These are phyloP conservation scores for Vanderwaltozyma yarrowii DNA, from an alignment of 805 yeast species.

Conservation along the genomic window DNA sequence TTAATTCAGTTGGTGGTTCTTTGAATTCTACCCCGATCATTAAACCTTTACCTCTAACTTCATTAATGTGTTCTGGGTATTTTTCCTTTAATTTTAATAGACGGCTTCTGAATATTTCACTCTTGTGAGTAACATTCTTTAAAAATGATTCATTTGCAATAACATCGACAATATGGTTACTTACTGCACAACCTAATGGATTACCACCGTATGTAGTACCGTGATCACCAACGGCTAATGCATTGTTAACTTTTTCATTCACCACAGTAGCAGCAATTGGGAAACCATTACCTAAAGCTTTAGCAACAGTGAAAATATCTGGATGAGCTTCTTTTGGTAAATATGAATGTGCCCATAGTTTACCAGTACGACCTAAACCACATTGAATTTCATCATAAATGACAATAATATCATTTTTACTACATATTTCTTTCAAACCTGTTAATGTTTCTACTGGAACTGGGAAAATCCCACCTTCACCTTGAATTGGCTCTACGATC, in stretches of 20 bases:
- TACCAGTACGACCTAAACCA: slow-evolving; percentile 90
- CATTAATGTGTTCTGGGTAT: slow-evolving; percentile 51
- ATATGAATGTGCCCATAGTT: slow-evolving; percentile 82
- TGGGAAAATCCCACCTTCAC: slow-evolving; percentile 89
- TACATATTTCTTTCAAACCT: slow-evolving; percentile 57
- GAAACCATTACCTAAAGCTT: slow-evolving; percentile 93
- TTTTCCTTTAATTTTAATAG: slow-evolving; percentile 41
- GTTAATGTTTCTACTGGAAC: slow-evolving; percentile 53
- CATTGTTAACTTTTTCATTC: slow-evolving; percentile 63
- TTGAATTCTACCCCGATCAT: slow-evolving; percentile 74
- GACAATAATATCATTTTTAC: slow-evolving; percentile 57
- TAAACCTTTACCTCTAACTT: slow-evolving; percentile 82
- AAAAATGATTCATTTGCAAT: slow-evolving; percentile 55
- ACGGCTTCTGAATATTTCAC: slow-evolving; percentile 44
- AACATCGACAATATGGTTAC: slow-evolving; percentile 60
- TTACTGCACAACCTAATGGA: slow-evolving; percentile 81
- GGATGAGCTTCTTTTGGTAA: slow-evolving; percentile 80
- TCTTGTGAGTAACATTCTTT: slow-evolving; percentile 46
- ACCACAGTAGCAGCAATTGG: slow-evolving; percentile 94
- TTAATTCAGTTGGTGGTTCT: slow-evolving; percentile 51
- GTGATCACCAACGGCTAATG: slow-evolving; percentile 83
- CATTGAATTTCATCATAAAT: slow-evolving; percentile 96
- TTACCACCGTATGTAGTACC: slow-evolving; percentile 98
- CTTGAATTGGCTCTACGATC: slow-evolving; percentile 94
- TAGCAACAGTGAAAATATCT: slow-evolving; percentile 88